Evolutionary conservation across 2,329 filamentous ascomycete genomes (phyloP).

Genomic region (Cercospora janseana): DNA sequence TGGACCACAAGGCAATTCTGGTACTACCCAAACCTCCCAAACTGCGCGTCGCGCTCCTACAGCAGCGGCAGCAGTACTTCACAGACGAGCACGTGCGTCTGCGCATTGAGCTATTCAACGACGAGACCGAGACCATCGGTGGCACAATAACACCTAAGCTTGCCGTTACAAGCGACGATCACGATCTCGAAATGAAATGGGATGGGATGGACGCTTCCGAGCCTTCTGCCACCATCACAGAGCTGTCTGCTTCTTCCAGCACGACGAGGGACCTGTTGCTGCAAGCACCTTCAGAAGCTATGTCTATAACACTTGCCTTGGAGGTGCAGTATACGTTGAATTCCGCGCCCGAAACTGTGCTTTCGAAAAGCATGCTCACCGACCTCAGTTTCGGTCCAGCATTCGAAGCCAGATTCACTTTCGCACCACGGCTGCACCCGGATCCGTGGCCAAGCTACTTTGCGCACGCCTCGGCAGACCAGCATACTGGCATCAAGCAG

Average conservation of each 20-base stretch:
- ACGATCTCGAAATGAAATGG: slow-evolving; percentile 29
- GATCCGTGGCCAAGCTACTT: slow-evolving; percentile 89
- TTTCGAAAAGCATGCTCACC: slow-evolving; percentile 69
- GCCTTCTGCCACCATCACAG: slow-evolving; percentile 12
- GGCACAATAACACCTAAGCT: slow-evolving; percentile 63
- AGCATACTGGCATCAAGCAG: slow-evolving; percentile 66
- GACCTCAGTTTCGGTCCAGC: slow-evolving; percentile 74
- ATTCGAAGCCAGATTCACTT: slow-evolving; percentile 89
- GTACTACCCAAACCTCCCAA: slow-evolving; percentile 90
- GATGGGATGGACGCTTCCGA: slow-evolving; percentile 31
- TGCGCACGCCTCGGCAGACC: slow-evolving; percentile 42
- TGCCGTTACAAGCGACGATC: slow-evolving; percentile 16
- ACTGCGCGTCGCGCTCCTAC: slow-evolving; percentile 69
- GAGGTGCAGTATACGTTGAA: slow-evolving; percentile 74
- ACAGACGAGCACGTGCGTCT: slow-evolving; percentile 74
- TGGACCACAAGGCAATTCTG: slow-evolving; percentile 58
- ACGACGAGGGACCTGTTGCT: slow-evolving; percentile 29
- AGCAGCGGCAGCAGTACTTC: slow-evolving; percentile 71
- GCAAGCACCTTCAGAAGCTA: slow-evolving; percentile 43
- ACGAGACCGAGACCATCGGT: slow-evolving; percentile 75
- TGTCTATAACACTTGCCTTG: slow-evolving; percentile 67
- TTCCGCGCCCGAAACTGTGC: slow-evolving; percentile 75
- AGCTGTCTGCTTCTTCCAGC: slow-evolving; percentile 18
- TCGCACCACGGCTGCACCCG: slow-evolving; percentile 73
- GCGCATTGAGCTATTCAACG: slow-evolving; percentile 70